A percentile compares a stretch with the other conserved stretches of the same genome.
Evolutionary conservation across 106 monocot genomes (phyloP).

Genomic region (Cymbidium sinense): DNA sequence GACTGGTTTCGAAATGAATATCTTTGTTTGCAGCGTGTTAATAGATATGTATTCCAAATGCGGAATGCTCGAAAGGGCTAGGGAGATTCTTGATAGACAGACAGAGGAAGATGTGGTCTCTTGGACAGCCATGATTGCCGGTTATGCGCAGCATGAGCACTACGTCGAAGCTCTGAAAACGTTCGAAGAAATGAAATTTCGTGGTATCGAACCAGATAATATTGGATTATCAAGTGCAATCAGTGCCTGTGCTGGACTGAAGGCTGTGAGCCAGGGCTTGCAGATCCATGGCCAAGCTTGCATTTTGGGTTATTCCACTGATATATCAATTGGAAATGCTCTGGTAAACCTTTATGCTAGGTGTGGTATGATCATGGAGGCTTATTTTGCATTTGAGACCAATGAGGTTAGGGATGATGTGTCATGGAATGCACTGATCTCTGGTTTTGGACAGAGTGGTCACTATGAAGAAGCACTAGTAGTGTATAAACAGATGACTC

Average conservation of each 20-base stretch:
- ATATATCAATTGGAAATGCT: constrained; percentile 73
- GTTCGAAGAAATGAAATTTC: constrained; percentile 46
- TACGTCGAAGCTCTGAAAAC: constrained; percentile 63
- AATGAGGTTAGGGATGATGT: constrained; percentile 55
- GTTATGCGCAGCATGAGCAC: constrained; percentile 59
- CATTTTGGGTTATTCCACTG: constrained; percentile 44
- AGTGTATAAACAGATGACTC: constrained; percentile 52
- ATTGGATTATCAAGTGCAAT: constrained; percentile 72
- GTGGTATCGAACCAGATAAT: constrained; percentile 53
- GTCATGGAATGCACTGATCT: constrained; percentile 88
- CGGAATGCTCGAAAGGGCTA: constrained; percentile 46
- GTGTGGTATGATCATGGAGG: constrained; percentile 55
- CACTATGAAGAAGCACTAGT: constrained; percentile 59
- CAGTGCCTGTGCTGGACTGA: constrained; percentile 71
- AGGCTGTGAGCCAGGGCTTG: constrained; percentile 41
- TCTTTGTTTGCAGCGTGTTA: constrained; percentile 60
- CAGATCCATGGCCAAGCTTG: constrained; percentile 66
- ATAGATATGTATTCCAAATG: constrained; percentile 89
- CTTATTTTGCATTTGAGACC: constrained; percentile 43
- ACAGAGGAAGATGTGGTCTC: constrained; percentile 67
- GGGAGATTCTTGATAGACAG: constrained; percentile 39
- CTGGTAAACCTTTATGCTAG: constrained; percentile 72
- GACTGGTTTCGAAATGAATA: constrained; percentile 48
- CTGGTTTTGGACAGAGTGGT: constrained; percentile 78
- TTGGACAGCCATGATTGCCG: constrained; percentile 93